Base-by-base conservation (phyloP, 1,284 basidiomycete species). In the Neolentinus lepideus region DNA sequence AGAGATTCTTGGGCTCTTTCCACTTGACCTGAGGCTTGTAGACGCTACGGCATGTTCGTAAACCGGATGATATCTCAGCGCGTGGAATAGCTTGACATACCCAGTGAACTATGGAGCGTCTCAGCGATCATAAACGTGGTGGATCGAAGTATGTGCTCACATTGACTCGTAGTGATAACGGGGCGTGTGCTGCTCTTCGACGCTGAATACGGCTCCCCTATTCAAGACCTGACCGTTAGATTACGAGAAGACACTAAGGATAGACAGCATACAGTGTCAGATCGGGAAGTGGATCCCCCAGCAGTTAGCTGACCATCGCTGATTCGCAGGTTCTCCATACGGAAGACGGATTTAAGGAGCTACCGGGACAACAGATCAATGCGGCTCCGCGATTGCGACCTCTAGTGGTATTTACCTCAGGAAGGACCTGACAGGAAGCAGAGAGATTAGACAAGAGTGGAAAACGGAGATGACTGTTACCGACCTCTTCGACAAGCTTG, bases 321-420 rank as follows among this genome's bases (percentile, higher is more conserved):
- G 24, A 33, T 12, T 14, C 53, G 36, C 12, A 54, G 33, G 38
- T 48, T 48, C 19, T 54, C 38, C 53, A 54, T 22, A 31, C 53
- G 53, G 38, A 54, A 54, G 43, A 54, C 48, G 36, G 38, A 35
- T 35, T 54, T 54, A 19, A 54, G 48, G 3, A 54, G 16, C 53
- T 54, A 26, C 11, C n/a, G 35, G 33, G 24, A 38, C 10, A n/a
- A 25, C 38, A 26, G 8, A 9, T 6, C 25, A 31, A 31, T 46
- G 31, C 16, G 43, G n/a, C 24, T 21, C 3, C 9, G 9, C 16
- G 11, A 48, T 54, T 10, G 3, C 25, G 16, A 25, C 35, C 29
- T 43, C 9, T 25, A 50, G 4, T 6, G 22, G 14, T 25, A 50
- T 16, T 3, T 25, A 50, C 47, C 47, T 50, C 24, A 6, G 47